These are phyloP conservation scores for Penicillium sumatraense DNA, from an alignment of 2,329 filamentous ascomycete species.

Conservation along the genomic window DNA sequence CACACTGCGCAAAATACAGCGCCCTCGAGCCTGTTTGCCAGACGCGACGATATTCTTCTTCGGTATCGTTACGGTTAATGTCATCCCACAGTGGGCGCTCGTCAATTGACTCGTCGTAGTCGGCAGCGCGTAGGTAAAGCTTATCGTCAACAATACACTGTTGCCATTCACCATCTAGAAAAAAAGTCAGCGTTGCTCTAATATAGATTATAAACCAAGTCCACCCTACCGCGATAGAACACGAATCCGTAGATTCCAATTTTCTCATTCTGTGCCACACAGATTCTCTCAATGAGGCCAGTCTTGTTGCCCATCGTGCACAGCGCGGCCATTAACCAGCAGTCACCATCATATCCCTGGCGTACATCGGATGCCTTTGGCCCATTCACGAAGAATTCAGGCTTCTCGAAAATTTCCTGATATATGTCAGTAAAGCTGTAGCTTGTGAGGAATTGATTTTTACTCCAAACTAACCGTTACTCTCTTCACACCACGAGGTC, in stretches of 20 bases:
- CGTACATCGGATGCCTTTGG: conserved; percentile 77
- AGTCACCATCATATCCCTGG: conserved; percentile 79
- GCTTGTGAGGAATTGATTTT: neutral
- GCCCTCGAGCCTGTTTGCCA: conserved; percentile 78
- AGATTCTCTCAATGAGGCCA: conserved; percentile 72
- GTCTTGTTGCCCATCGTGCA: conserved; percentile 76
- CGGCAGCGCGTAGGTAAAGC: conserved; percentile 79
- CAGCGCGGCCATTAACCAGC: conserved; percentile 83
- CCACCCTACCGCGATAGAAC: conserved; percentile 66
- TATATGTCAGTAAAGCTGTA: conserved; percentile 7
- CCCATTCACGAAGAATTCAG: conserved; percentile 77
- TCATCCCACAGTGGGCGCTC: conserved; percentile 76
- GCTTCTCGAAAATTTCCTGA: conserved; percentile 76
- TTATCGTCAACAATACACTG: conserved; percentile 92
- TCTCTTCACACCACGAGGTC: conserved; percentile 75
- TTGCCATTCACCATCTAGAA: conserved; percentile 81
- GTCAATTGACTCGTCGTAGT: conserved; percentile 78
- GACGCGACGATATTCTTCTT: conserved; percentile 70
- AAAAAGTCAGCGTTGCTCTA: neutral
- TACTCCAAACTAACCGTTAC: conserved; percentile 53
- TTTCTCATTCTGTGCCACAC: conserved; percentile 71
- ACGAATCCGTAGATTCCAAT: conserved; percentile 86
- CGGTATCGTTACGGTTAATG: conserved; percentile 73
- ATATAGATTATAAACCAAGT: neutral
- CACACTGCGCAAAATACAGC: conserved; percentile 77